Conservation (phyloP, 306 rosid species). For the Prosopis cineraria region DNA sequence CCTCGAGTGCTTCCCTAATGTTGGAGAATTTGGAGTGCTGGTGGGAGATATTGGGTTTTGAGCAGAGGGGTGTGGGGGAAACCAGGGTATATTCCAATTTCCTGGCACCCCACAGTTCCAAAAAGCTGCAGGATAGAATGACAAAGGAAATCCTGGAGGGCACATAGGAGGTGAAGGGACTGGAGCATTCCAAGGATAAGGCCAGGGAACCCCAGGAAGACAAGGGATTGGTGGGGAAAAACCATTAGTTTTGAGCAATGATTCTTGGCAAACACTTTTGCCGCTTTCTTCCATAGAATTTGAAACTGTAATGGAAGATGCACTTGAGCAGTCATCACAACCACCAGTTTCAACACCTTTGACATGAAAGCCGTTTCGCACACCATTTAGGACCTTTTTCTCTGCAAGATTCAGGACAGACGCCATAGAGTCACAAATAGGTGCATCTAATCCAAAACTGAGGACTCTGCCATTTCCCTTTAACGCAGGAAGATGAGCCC, state of each 20-base stretch:
- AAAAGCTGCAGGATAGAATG: constrained; percentile 67
- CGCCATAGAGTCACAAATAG: constrained; percentile 65
- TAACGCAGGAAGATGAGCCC: constrained; percentile 41
- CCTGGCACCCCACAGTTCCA: constrained; percentile 77
- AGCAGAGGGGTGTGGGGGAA: constrained; percentile 54
- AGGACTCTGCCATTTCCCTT: constrained; percentile 69
- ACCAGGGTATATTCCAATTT: constrained; percentile 73
- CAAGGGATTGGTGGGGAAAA: constrained; percentile 65
- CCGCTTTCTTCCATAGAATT: constrained; percentile 53
- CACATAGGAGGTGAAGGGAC: constrained; percentile 60
- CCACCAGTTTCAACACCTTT: constrained; percentile 53
- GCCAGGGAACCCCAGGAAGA: constrained; percentile 82
- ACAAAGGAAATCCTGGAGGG: constrained; percentile 69
- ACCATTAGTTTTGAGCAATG: constrained; percentile 46
- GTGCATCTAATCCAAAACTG: constrained; percentile 66
- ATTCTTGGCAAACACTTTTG: constrained; percentile 44
- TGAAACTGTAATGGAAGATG: constrained; percentile 58
- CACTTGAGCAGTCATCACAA: constrained; percentile 59
- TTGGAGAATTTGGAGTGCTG: constrained; percentile 53
- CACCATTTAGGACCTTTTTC: constrained; percentile 51
- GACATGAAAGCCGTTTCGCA: constrained; percentile 50
- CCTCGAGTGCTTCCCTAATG: constrained; percentile 73
- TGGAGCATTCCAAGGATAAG: constrained; percentile 70
- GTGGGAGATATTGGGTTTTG: constrained; percentile 42
- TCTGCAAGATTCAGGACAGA: constrained; percentile 56